Base-by-base conservation (phyloP, 805 yeast species). In the Lipomyces chichibuensis region DNA sequence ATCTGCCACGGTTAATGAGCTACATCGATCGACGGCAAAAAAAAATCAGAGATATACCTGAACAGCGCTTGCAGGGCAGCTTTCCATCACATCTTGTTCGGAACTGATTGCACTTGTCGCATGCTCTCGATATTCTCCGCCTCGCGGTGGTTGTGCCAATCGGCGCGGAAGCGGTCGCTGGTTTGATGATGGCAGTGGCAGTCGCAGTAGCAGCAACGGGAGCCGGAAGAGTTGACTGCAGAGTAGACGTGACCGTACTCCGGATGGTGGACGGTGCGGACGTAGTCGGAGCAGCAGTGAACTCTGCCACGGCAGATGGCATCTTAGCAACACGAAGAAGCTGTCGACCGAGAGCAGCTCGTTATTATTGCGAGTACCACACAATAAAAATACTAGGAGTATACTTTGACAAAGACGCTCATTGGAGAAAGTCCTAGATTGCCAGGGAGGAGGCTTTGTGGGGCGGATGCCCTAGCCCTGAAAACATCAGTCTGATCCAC, bases 41-140 rank as follows among this genome's bases (percentile, higher is more conserved):
- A 53, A 35, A 46, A 33, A 13, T 13, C 32, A 32, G 57, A 14
- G 43, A 55, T 67, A 27, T 67, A 60, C 76, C 77, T 0, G 67
- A 23, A 64, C 86, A 83, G 64, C 82, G 83, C 2, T 76, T 70
- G 69, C 86, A 83, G 0, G 85, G 86, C 4, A 69, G 69, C 27
- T 75, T 77, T 2, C 86, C 86, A 64, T 83, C 83, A 72, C 86
- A 83, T 65, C 81, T 82, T 1, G 84, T 81, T 64, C 85, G 75
- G 62, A 80, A 78, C 61, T 78, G 78, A 69, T 82, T 82, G 73
- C 86, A 83, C 20, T 77, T 73, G 70, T 83, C 86, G 70, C 86
- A 83, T 0, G 85, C 85, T 56, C 83, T 56, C 11, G 73, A 64
- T 32, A 73, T 74, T 20, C 77, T 64, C 33, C 68, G 61, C 4